Percentiles rank a stretch among this genome's conserved stretches.
Evolutionary conservation across 2,329 filamentous ascomycete species (phyloP).

Genomic region (Ustilaginoidea virens): DNA sequence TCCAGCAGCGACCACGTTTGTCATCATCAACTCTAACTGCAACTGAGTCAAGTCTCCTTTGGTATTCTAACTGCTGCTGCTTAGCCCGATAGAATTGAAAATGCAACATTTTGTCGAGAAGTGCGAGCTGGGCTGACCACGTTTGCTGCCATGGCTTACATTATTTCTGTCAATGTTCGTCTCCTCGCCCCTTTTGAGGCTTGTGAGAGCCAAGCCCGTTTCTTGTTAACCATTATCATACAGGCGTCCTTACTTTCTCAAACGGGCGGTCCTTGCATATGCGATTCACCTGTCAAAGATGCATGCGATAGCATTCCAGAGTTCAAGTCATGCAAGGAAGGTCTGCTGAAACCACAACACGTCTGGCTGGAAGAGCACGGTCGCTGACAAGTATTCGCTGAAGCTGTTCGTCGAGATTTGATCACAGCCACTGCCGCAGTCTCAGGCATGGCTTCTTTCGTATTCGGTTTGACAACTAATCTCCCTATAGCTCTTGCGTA

Average conservation of each 20-base stretch:
- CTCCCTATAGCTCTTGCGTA: slow-evolving; percentile 39
- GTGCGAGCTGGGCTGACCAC: slow-evolving; percentile 68
- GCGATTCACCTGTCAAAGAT: slow-evolving; percentile 27
- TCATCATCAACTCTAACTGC: neutral
- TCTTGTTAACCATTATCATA: neutral
- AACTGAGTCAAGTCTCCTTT: neutral
- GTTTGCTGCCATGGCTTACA: slow-evolving; percentile 72
- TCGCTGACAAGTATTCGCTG: slow-evolving; percentile 6
- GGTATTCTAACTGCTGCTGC: neutral
- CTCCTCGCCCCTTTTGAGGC: no score
- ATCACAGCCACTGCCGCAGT: slow-evolving; percentile 76
- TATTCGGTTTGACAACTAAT: slow-evolving; percentile 70
- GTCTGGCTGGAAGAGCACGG: neutral
- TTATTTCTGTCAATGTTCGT: slow-evolving; percentile 56
- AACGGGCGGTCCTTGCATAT: slow-evolving; percentile 63
- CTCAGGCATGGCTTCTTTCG: slow-evolving; percentile 56
- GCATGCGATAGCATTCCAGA: slow-evolving; percentile 32
- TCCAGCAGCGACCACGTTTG: slow-evolving; percentile 4
- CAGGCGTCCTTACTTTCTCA: slow-evolving; percentile 59
- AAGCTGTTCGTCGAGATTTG: slow-evolving; percentile 56
- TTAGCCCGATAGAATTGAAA: slow-evolving; percentile 51
- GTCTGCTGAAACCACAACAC: slow-evolving; percentile 11
- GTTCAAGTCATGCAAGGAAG: slow-evolving; percentile 31
- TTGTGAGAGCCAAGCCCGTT: no score
- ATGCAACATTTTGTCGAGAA: slow-evolving; percentile 60